Evolutionary conservation across 345 rosid genomes (phyloP).

Genomic region (Erysimum cheiranthoides): DNA sequence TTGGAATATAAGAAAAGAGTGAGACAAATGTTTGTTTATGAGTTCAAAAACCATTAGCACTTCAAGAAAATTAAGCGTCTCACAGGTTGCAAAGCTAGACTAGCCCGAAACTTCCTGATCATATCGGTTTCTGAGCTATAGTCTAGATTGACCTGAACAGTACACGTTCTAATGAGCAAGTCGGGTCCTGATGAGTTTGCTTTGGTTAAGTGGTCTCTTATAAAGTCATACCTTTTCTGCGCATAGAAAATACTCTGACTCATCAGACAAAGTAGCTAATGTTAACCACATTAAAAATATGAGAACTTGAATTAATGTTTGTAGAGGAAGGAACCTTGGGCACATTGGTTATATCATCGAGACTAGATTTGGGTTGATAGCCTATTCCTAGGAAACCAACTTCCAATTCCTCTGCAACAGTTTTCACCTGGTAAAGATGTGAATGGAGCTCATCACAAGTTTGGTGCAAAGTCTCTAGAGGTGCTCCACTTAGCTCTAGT

Average conservation of each 20-base stretch:
- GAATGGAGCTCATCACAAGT: conserved; percentile 91
- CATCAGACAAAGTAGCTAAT: neutral
- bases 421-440: conserved; percentile 93
- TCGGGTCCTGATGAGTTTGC: conserved; percentile 73
- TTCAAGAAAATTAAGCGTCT: conserved; percentile 44
- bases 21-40: neutral
- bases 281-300: conserved; percentile 7
- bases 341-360: conserved; percentile 70
- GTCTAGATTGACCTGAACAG: conserved; percentile 73
- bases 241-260: conserved; percentile 1
- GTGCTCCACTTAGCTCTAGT: conserved; percentile 97
- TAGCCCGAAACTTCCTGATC: conserved; percentile 89
- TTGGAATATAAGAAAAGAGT: conserved; percentile 16
- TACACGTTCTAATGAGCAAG: conserved; percentile 83
- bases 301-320: conserved; percentile 1
- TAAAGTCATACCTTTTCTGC: conserved; percentile 84
- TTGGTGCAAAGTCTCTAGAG: conserved; percentile 93
- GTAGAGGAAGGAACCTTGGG: conserved; percentile 64
- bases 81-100: conserved; percentile 97
- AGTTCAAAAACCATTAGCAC: neutral
- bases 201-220: conserved; percentile 79
- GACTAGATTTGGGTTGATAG: conserved; percentile 78
- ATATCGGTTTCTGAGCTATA: conserved; percentile 82
- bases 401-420: conserved; percentile 88
- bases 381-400: conserved; percentile 91